Base-by-base conservation (phyloP, 495 filamentous ascomycete species). In the Jackrogersella multiformis region DNA sequence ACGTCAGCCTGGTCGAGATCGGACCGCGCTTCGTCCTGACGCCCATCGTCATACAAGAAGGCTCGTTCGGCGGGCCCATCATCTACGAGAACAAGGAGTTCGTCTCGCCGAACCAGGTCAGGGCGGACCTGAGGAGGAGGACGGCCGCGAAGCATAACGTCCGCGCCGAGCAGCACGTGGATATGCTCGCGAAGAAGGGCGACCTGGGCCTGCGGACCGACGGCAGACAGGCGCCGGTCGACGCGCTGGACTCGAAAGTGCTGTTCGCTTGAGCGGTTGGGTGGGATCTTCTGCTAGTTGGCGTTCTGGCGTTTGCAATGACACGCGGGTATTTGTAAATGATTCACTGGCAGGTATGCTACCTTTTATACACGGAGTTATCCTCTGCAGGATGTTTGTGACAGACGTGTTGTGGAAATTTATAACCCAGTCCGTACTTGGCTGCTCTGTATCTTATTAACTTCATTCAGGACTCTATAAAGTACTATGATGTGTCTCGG, bases 31-130 rank as follows among this genome's bases (percentile, higher is more conserved):
- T 98, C 72, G 94, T 98, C 18, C 80, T 98, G 51, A 97, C 94
- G 45, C 95, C 96, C 1, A 98, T 98, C 62, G 87, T 98, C 44
- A 97, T 99, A 66, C 86, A 97, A 55, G 95, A 99, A 77, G 92
- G 90, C 26, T 92, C 90, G 64, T 99, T 99, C 69, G 95, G 95
- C 53, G 95, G 95, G 0, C 96, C 96, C 1, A 91, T 98, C 56
- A 94, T 99, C 66, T 98, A 97, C 80, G 93, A 98, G 85, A 99
- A 99, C 78, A 96, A 95, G 84, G 92, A 97, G 72, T 99, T 97
- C 73, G 92, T 99, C 54, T 93, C 89, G 69, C 96, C 95, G 28
- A 99, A 99, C 82, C 93, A 97, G 78, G 87, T 99, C 64, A 85
- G 95, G 57, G 79, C 90, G 18, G 95, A 97, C 54, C 70, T 96